Evolutionary conservation across 768 basidiomycete genomes (phyloP).

Genomic region (Tricholoma furcatifolium): DNA sequence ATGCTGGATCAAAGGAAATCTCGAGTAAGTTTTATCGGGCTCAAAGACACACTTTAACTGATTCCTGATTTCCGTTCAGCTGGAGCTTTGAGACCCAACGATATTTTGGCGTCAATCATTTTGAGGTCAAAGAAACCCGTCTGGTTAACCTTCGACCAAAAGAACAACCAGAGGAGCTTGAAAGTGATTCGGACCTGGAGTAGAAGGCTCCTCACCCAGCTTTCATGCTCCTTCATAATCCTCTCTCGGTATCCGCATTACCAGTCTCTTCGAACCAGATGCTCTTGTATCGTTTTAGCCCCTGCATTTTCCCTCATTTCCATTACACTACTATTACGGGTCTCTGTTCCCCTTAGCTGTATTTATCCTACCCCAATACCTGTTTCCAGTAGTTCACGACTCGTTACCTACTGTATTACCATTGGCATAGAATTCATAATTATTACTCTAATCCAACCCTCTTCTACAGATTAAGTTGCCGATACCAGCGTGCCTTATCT

Average conservation of each 20-base stretch:
- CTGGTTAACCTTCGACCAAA: slow-evolving; percentile 42
- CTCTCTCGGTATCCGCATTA: background rate
- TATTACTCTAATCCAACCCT: slow-evolving; percentile 2
- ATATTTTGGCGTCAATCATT: slow-evolving; percentile 60
- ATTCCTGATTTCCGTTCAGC: slow-evolving; percentile 26
- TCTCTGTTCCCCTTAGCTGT: slow-evolving; percentile 3
- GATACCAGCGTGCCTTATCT: slow-evolving; percentile 15
- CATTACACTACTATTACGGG: background rate
- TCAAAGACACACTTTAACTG: slow-evolving; percentile 1
- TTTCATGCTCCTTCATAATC: background rate
- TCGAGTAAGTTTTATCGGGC: slow-evolving; percentile 36
- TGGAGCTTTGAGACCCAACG: slow-evolving; percentile 72
- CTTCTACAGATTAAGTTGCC: slow-evolving; percentile 14
- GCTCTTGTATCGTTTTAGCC: background rate
- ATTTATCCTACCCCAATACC: slow-evolving; percentile 7
- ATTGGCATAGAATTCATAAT: background rate
- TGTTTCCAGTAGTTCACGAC: background rate
- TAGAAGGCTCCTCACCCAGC: slow-evolving; percentile 15
- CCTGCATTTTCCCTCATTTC: slow-evolving; percentile 1
- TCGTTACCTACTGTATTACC: slow-evolving; percentile 9
- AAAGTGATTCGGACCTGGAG: slow-evolving; percentile 40
- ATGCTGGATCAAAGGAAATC: slow-evolving; percentile 62
- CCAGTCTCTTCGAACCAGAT: background rate
- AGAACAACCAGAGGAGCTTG: slow-evolving; percentile 32
- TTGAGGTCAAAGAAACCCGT: slow-evolving; percentile 49